Conservation (phyloP, 306 rosid species). For the Inga oerstediana region DNA sequence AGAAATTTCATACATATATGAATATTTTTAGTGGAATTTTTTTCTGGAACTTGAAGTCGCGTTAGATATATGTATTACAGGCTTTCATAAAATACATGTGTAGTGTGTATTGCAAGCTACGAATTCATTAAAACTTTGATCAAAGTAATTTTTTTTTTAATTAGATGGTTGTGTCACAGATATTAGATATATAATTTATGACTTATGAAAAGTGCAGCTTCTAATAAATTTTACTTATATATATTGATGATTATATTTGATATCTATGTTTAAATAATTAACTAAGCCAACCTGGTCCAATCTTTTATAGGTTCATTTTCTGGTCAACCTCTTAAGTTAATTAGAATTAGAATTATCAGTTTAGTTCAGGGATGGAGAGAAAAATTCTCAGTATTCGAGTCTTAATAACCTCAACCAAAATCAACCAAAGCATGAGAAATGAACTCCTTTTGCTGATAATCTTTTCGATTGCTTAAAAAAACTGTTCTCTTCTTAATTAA, state of each 20-base stretch:
- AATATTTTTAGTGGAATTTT: background rate
- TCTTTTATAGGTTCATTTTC: background rate
- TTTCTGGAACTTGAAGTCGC: background rate
- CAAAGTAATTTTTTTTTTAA: too few species aligned
- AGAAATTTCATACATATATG: background rate
- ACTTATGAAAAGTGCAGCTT: too few species aligned
- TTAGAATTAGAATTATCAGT: background rate
- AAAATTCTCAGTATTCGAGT: background rate
- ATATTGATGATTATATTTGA: background rate
- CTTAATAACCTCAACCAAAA: background rate
- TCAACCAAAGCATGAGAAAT: background rate
- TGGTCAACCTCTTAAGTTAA: background rate
- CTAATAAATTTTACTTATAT: too few species aligned
- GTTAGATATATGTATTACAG: background rate
- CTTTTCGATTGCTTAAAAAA: background rate
- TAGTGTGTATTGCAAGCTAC: background rate
- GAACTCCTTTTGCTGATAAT: background rate
- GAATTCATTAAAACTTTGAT: background rate
- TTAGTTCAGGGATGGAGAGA: background rate
- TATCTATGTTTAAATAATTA: background rate
- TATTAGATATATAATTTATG: background rate
- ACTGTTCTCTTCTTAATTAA: background rate
- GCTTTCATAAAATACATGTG: background rate
- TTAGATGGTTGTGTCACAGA: too few species aligned
- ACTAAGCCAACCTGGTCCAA: background rate